Base-by-base conservation (phyloP, 2,329 filamentous ascomycete genomes). In the Botrytis galanthina region DNA sequence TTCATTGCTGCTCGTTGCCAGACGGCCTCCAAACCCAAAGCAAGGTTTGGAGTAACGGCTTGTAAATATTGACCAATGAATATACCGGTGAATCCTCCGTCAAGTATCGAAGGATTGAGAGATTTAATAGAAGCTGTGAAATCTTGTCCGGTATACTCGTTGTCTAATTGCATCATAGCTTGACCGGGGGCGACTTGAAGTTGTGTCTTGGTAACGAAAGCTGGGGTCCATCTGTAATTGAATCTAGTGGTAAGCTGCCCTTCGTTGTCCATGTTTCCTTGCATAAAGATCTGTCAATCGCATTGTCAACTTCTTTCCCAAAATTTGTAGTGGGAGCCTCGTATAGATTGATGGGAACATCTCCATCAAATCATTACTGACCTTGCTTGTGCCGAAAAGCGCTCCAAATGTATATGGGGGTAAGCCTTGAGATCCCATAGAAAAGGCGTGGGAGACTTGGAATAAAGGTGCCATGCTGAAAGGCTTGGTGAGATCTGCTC, bases 1-100 rank as follows among this genome's bases (percentile, higher is more conserved):
- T 90, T 92, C 79, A 96, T 87, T 68, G 91, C 93, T 70, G 91
- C 89, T 81, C 95, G 93, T 85, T 97, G 95, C 94, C 94, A 98
- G 79, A 99, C 92, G 72, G 92, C 92, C 85, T 99, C 96, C 75
- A 98, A 87, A 78, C 96, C 96, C 71, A 99, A 87, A 67, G 95
- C 90, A 75, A 99, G 88, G 80, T 89, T 91, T 75, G 94, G 92
- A 59, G 96, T 99, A 75, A 99, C 85, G 69, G 94, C 93, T 84
- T 99, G 96, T 74, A 99, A 88, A 84, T 98, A 98, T 86, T 93
- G 96, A 79, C 93, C 95, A 80, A 99, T 95, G 82, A 94, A 94
- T 84, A 98, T 97, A 79, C 96, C 96, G 39, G 95, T 99, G 70
- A 98, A 84, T 73, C 94, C 94, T 74, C 96, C 95, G 82, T 98